These are phyloP conservation scores for Diaporthe ilicicola DNA, from an alignment of 2,329 filamentous ascomycete species.

Conservation along the genomic window DNA sequence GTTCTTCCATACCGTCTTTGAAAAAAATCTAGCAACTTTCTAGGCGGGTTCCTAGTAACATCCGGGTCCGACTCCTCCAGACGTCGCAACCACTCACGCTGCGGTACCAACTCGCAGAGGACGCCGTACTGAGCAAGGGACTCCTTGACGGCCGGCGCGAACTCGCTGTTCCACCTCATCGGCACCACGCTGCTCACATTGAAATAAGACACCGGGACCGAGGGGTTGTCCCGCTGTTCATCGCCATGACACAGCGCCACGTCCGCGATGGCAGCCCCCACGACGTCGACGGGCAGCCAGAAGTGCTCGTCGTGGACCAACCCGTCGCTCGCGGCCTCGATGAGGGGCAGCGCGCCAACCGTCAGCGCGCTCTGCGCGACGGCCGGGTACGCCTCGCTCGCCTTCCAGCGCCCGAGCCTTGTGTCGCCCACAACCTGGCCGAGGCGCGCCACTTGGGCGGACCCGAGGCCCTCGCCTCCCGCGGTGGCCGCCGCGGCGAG, in stretches of 20 bases:
- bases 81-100: constrained; percentile 9
- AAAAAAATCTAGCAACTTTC: constrained; percentile 17
- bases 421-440: constrained; percentile 46
- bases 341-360: constrained; percentile 6
- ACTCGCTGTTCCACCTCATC: constrained; percentile 15
- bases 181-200: not conserved
- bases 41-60: not conserved
- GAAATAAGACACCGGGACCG: not conserved
- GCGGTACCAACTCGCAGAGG: not conserved
- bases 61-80: constrained; percentile 9
- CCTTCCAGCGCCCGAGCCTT: constrained; percentile 17
- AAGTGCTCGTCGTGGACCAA: not conserved
- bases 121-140: not conserved
- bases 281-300: constrained; percentile 13
- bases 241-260: not conserved
- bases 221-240: not conserved
- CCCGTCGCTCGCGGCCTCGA: constrained; percentile 4
- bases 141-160: not conserved
- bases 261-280: not conserved
- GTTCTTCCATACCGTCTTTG: not conserved
- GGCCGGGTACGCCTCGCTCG: constrained; percentile 15
- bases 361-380: constrained; percentile 18
- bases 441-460: constrained; percentile 44
- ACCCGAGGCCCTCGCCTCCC: constrained; percentile 37
- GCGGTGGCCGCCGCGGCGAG: constrained; percentile 38